Base-by-base conservation (phyloP, 1,284 basidiomycete genomes). In the Porodaedalea pini region DNA sequence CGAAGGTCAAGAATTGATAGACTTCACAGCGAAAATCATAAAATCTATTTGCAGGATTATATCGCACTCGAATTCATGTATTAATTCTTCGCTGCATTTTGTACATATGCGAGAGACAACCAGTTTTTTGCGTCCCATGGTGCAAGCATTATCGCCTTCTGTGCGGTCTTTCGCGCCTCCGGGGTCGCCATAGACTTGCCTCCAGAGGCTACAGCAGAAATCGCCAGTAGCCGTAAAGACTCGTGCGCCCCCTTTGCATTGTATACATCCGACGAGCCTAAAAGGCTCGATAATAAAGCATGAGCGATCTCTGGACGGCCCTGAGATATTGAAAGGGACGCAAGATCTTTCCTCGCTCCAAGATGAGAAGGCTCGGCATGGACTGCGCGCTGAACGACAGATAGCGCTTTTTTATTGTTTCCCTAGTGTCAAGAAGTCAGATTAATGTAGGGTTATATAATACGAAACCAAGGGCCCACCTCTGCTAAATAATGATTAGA, bases 81-180 rank as follows among this genome's bases (percentile, higher is more conserved):
- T 49, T 34, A 34, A 17, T 32, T 25, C 15, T n/a, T 21, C 15
- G 29, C n/a, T 27, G 54, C 15, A 34, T 40, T 55, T 45, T 39
- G 75, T 59, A 81, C 77, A 68, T 78, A 82, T 13, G 81, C 83
- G 56, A 90, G 67, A 21, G 78, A 75, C 61, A 76, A 70, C 89
- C 90, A 91, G 54, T 75, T 78, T 29, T 69, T 69, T 51, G 66
- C 51, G 27, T 82, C 77, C 70, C 81, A 86, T 1, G 91, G 91
- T 13, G 78, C 74, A 40, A 91, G 71, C 76, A 85, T 79, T 44
- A 92, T 75, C 2, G 81, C 82, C 64, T 80, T 82, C 69, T 91
- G 86, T 7, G 85, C 82, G 41, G 75, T 72, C 34, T 66, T 71
- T 37, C 74, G 63, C 0, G 79, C 78, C 13, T 64, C 68, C 11